phyloP scores from a whole-genome alignment of 805 yeast genomes.

The Zygoascus ofunaensis region DNA sequence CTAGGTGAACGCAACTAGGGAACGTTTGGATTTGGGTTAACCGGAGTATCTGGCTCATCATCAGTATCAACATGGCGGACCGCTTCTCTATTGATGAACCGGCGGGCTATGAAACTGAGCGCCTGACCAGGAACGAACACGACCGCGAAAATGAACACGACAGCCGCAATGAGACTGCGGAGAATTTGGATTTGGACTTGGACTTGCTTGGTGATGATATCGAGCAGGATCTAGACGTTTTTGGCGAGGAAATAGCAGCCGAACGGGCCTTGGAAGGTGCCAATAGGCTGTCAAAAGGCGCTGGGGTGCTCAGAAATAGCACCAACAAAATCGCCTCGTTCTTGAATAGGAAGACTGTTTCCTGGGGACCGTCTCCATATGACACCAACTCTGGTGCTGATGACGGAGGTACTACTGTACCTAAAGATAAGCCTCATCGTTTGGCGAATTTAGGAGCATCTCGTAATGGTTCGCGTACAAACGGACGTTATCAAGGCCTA shows the following conservation, averaged over 20 bases:
- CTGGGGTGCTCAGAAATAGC: conserved; percentile 6
- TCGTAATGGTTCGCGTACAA: neutral
- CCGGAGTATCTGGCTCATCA: no score
- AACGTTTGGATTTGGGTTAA: no score
- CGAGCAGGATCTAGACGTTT: conserved; percentile 15
- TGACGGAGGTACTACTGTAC: no score
- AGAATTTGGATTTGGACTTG: no score
- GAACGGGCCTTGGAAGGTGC: conserved; percentile 13
- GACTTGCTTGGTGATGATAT: no score
- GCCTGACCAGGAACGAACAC: no score
- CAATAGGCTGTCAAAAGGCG: conserved; percentile 16
- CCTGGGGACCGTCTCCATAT: neutral
- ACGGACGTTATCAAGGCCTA: neutral
- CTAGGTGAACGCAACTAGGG: no score
- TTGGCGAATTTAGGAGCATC: conserved; percentile 7
- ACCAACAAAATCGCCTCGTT: neutral
- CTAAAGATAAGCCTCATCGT: conserved; percentile 3
- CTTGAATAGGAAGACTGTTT: neutral
- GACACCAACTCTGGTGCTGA: no score
- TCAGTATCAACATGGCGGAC: no score
- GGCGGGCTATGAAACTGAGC: no score
- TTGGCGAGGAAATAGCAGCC: conserved; percentile 8
- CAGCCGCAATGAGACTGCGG: no score
- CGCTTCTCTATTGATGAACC: conserved; percentile 11
- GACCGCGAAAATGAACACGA: no score